phyloP scores from a whole-genome alignment of 2,329 filamentous ascomycete genomes.

The Claviceps capensis region DNA sequence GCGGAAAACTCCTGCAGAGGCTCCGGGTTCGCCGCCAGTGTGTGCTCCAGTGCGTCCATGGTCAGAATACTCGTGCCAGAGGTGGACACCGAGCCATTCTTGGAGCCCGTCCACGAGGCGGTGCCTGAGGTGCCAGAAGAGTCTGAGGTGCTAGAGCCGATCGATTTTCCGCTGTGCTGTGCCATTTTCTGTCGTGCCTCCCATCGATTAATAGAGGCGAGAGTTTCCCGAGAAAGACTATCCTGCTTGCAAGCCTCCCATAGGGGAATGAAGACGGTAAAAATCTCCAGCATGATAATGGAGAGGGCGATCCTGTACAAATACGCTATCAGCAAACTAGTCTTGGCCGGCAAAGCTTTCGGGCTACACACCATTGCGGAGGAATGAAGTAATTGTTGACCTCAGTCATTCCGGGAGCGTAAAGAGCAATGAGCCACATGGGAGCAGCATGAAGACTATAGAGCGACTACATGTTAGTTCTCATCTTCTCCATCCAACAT shows the following conservation, averaged over 20 bases:
- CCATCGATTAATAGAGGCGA: constrained; percentile 35
- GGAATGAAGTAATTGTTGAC: constrained; percentile 44
- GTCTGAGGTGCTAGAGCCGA: constrained; percentile 19
- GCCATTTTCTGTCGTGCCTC: constrained; percentile 25
- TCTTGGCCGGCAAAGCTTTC: background rate
- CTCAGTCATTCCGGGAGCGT: constrained; percentile 33
- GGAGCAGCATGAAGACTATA: constrained; percentile 48
- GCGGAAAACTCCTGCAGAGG: constrained; percentile 49
- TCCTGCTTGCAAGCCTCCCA: constrained; percentile 37
- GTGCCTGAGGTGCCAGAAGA: background rate
- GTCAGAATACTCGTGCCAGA: constrained; percentile 35
- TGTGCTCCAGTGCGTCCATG: constrained; percentile 46
- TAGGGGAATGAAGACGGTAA: constrained; percentile 49
- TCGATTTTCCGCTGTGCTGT: constrained; percentile 18
- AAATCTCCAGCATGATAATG: constrained; percentile 48
- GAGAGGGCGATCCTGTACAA: constrained; percentile 38
- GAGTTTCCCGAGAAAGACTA: constrained; percentile 31
- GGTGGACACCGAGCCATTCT: constrained; percentile 19
- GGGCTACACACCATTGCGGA: constrained; percentile 43
- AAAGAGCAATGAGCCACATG: constrained; percentile 50
- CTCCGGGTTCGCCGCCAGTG: constrained; percentile 39
- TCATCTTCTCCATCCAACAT: background rate
- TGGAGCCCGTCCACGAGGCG: constrained; percentile 22
- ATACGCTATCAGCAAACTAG: background rate
- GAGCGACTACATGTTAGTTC: background rate